Conservation (phyloP, 768 basidiomycete species). For the Amanita fuliginea region DNA sequence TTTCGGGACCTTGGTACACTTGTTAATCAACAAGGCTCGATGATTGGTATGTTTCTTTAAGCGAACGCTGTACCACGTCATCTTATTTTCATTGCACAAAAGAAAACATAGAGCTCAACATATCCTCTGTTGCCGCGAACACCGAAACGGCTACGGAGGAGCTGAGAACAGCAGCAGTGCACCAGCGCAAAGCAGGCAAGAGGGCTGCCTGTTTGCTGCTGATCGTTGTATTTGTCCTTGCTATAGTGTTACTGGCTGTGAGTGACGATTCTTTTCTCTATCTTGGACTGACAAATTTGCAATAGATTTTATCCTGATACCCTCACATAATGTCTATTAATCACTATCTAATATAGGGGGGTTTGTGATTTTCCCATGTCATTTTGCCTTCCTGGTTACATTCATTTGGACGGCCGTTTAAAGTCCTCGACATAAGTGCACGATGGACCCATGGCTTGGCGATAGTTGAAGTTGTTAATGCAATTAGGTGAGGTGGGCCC, state of each 20-base stretch:
- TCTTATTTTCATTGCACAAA: not conserved
- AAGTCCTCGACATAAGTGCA: too few relatives aligned
- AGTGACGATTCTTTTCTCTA: constrained; percentile 22
- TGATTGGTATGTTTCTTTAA: constrained; percentile 67
- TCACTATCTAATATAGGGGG: too few relatives aligned
- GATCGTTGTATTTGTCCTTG: constrained; percentile 74
- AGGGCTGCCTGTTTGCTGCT: constrained; percentile 86
- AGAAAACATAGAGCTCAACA: constrained; percentile 96
- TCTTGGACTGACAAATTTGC: not conserved
- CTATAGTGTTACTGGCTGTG: constrained; percentile 88
- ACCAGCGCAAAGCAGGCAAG: constrained; percentile 89
- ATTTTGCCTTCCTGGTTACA: too few relatives aligned
- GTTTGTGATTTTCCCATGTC: too few relatives aligned
- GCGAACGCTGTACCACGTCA: not conserved
- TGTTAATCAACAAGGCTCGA: constrained; percentile 87
- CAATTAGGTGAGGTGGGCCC: too few relatives aligned
- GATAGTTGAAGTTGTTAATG: too few relatives aligned
- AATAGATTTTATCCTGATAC: constrained; percentile 11
- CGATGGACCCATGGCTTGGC: too few relatives aligned
- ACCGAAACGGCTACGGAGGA: constrained; percentile 79
- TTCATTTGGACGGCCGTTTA: too few relatives aligned
- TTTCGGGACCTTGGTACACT: constrained; percentile 94
- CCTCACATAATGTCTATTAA: not conserved
- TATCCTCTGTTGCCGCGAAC: constrained; percentile 76
- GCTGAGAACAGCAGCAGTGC: constrained; percentile 79